Base-by-base conservation (phyloP, 2,329 filamentous ascomycete species). In the Fusarium liriodendri region DNA sequence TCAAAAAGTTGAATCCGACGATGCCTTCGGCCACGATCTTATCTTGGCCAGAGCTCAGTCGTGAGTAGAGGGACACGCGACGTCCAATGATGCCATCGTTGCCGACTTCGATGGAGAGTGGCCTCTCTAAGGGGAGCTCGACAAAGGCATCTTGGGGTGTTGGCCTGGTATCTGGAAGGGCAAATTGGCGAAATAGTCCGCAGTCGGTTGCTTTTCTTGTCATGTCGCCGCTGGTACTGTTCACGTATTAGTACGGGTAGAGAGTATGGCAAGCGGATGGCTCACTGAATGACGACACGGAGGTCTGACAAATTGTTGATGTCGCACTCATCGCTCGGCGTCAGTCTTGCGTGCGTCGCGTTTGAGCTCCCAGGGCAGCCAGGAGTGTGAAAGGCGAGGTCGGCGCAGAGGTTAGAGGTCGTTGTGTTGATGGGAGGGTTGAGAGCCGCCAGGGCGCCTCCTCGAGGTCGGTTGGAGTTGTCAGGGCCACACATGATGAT, bases 1-100 rank as follows among this genome's bases (percentile, higher is more conserved):
- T 77, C 62, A 79, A 60, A 52, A 82, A 83, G 38, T 88, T 88
- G 75, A 86, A 87, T 1, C 86, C 86, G 6, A 87, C 84, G n/a
- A 88, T 86, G 0, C 86, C 86, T 70, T 88, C 86, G 0, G 86
- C 86, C 5, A 87, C 70, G 0, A 85, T 80, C 6, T 73, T 72
- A 29, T 75, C 76, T 33, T 45, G 69, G 13, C 81, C 81, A 71
- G 63, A 69, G 0, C 63, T 55, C 0, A 72, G 64, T 0, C 77
- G 71, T 1, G 80, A 79, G 33, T 80, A 81, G 0, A 88, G 62
- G 0, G 86, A 87, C 1, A 88, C 85, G 11, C 86, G 79, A 6
- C 86, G 81, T 1, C 86, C 86, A 22, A 88, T 88, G 61, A 88
- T 86, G 11, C 86, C 86, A 10, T 85, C 78, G 29, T 79, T 78